Evolutionary conservation across 371 early-diverging fungal genomes (phyloP).

Genomic region (Funneliformis caledonium): DNA sequence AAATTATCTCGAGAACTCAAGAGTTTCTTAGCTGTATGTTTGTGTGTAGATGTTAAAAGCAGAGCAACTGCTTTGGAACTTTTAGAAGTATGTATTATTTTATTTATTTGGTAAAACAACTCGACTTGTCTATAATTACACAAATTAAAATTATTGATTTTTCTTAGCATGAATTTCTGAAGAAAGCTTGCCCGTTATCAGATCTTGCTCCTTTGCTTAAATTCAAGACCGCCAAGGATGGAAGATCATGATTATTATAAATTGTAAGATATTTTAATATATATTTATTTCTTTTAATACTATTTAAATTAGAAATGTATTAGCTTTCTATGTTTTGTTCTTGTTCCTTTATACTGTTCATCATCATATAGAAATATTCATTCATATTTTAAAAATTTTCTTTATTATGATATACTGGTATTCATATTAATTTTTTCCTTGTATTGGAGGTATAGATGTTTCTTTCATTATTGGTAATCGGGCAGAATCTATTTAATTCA

Average conservation of each 20-base stretch:
- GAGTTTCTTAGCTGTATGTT: conserved; percentile 59
- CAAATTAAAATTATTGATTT: conserved; percentile 62
- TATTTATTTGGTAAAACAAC: conserved; percentile 44
- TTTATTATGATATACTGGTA: background rate
- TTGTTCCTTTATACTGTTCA: background rate
- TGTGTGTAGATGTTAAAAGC: conserved; percentile 51
- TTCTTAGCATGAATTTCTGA: conserved; percentile 79
- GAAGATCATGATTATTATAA: background rate
- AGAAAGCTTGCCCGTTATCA: conserved; percentile 60
- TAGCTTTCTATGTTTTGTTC: no score
- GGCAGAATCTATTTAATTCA: background rate
- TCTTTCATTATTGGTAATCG: background rate
- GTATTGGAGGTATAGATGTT: background rate
- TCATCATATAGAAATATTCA: background rate
- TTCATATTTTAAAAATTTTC: background rate
- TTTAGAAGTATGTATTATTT: conserved; percentile 46
- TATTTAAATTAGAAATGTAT: no score
- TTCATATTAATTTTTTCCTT: background rate
- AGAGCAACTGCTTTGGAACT: conserved; percentile 56
- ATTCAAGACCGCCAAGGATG: conserved; percentile 48
- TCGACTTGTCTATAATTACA: conserved; percentile 64
- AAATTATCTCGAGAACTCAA: conserved; percentile 58
- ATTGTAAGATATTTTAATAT: background rate
- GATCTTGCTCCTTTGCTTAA: conserved; percentile 60
- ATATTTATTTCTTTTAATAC: background rate